These are phyloP conservation scores for Pythium pectinolyticum DNA, from an alignment of 352 stramenopile genomes.

Conservation along the genomic window DNA sequence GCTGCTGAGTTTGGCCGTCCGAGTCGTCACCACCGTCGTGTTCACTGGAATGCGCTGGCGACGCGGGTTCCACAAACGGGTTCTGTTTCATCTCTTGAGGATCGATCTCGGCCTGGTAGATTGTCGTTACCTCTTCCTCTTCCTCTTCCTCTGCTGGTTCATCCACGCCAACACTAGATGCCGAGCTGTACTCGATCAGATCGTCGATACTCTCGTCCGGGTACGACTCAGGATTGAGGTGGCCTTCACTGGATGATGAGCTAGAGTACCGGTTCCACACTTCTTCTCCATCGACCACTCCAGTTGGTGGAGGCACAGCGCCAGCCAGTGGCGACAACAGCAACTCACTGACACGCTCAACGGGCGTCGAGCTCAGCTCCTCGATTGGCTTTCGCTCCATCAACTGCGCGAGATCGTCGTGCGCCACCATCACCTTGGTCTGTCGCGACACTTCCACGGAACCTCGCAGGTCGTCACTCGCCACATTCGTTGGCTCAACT, in stretches of 20 bases:
- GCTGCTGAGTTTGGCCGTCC: background rate
- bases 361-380: conserved; percentile 1
- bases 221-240: conserved; percentile 19
- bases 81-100: too few species aligned
- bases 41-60: conserved; percentile 11
- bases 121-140: too few species aligned
- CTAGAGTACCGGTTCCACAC: conserved; percentile 29
- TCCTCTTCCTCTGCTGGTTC: conserved; percentile 15
- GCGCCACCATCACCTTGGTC: conserved; percentile 1
- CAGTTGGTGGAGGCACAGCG: background rate
- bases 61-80: conserved; percentile 20
- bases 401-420: conserved; percentile 4
- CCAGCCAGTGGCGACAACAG: background rate
- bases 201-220: conserved; percentile 7
- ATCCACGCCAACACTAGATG: conserved; percentile 4
- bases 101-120: background rate
- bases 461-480: conserved; percentile 1
- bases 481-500: too few species aligned
- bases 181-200: background rate
- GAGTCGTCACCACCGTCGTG: conserved; percentile 1
- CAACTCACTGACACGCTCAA: background rate
- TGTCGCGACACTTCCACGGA: conserved; percentile 13
- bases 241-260: conserved; percentile 31
- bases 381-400: conserved; percentile 2
- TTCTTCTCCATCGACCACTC: background rate